Evolutionary conservation across 257 asterid genomes (phyloP).

Genomic region (Rubia yunnanensis): DNA sequence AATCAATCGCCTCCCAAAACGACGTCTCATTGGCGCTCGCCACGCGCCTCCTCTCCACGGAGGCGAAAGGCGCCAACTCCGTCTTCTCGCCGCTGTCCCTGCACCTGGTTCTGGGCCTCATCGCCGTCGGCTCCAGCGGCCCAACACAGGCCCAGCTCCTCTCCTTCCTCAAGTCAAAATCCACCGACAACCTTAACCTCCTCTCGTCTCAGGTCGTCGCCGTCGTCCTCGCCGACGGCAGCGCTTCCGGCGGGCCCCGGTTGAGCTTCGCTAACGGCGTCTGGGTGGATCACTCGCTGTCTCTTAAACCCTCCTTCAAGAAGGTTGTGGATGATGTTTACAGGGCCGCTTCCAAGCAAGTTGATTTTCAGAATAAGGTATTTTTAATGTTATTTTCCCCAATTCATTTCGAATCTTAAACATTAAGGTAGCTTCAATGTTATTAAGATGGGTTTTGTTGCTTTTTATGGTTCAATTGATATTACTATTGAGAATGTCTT

Average conservation of each 20-base stretch:
- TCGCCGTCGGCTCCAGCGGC: conserved; percentile 28
- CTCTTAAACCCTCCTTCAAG: conserved; percentile 25
- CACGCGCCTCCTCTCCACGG: conserved; percentile 16
- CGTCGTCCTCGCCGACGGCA: conserved; percentile 27
- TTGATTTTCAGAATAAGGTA: conserved; percentile 32
- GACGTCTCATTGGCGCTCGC: conserved; percentile 18
- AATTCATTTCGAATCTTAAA: background rate
- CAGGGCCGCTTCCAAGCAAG: conserved; percentile 22
- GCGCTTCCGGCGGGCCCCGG: conserved; percentile 29
- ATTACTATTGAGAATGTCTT: background rate
- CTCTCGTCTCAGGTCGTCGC: conserved; percentile 27
- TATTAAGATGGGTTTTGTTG: background rate
- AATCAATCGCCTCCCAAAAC: conserved; percentile 25
- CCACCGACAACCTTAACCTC: conserved; percentile 20
- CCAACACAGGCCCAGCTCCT: conserved; percentile 27
- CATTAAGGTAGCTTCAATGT: background rate
- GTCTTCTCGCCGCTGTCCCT: conserved; percentile 36
- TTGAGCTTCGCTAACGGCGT: conserved; percentile 27
- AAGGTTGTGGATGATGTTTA: conserved; percentile 19
- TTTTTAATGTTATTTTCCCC: background rate
- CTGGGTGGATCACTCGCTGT: conserved; percentile 36
- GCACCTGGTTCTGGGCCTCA: conserved; percentile 24
- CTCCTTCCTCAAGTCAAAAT: conserved; percentile 24
- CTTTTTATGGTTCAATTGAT: background rate
- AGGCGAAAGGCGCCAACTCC: conserved; percentile 18